Evolutionary conservation across 1,139 yeast genomes (phyloP).

Genomic region (Hyphopichia wangnamkhiaoensis): DNA sequence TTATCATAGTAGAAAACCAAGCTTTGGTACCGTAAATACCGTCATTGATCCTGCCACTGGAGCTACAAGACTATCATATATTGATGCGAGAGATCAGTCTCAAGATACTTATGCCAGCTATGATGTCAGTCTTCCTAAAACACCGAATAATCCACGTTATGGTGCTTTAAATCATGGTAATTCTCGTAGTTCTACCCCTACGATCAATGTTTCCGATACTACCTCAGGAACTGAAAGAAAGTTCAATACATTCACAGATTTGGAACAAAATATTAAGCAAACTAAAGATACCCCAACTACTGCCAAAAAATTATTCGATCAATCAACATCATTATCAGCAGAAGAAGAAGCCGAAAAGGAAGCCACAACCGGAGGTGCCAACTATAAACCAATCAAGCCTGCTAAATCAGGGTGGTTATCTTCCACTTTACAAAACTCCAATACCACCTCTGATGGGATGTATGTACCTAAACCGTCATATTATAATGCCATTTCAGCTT

Average conservation of each 20-base stretch:
- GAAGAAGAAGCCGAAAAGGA: not conserved
- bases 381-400: constrained; percentile 1
- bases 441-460: not conserved
- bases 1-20: not conserved
- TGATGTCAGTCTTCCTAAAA: not conserved
- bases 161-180: not conserved
- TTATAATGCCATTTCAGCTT: constrained; percentile 11
- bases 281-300: constrained; percentile 3
- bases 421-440: constrained; percentile 12
- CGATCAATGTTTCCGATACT: not conserved
- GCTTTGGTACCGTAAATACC: not conserved
- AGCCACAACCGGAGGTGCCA: not conserved
- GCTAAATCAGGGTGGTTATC: constrained; percentile 19
- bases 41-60: not conserved
- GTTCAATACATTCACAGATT: constrained; percentile 22
- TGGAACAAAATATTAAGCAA: constrained; percentile 19
- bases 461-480: constrained; percentile 14
- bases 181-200: not conserved
- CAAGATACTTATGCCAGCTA: not conserved
- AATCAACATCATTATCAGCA: not conserved
- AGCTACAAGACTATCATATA: constrained; percentile 1
- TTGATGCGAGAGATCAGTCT: constrained; percentile 4
- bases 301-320: constrained; percentile 4
- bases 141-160: not conserved
- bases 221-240: constrained; percentile 3